Percentiles rank a stretch among this genome's conserved stretches.
Conservation (phyloP, 495 filamentous ascomycete species). For the Aspergillus wentii region DNA sequence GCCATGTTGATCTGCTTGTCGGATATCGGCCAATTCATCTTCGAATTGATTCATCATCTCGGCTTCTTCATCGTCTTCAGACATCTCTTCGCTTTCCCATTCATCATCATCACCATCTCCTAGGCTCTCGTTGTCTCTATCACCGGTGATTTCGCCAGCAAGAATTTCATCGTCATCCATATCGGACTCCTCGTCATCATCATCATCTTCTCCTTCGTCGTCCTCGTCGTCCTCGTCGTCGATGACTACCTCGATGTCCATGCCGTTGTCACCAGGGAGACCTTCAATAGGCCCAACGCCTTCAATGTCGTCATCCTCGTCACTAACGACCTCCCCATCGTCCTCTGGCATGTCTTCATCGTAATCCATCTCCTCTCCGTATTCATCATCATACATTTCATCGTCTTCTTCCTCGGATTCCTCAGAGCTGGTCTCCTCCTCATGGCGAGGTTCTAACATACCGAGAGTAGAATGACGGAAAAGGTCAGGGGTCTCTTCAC, state of each 20-base stretch:
- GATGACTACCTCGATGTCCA: slow-evolving; percentile 81
- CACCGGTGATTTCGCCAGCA: slow-evolving; percentile 52
- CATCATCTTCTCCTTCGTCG: slow-evolving; percentile 63
- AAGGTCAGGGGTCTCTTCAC: slow-evolving; percentile 95
- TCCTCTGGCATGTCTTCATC: slow-evolving; percentile 70
- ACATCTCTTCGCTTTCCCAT: slow-evolving; percentile 57
- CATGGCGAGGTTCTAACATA: slow-evolving; percentile 82
- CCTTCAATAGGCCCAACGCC: slow-evolving; percentile 84
- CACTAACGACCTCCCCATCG: slow-evolving; percentile 82
- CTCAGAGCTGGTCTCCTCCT: slow-evolving; percentile 64
- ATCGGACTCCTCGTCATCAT: slow-evolving; percentile 54
- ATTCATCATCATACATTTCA: slow-evolving; percentile 82
- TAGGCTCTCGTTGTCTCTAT: slow-evolving; percentile 61
- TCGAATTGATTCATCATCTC: slow-evolving; percentile 47
- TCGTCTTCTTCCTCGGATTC: slow-evolving; percentile 69
- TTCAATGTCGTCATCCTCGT: slow-evolving; percentile 79
- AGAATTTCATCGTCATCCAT: slow-evolving; percentile 51
- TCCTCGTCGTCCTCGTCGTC: slow-evolving; percentile 62
- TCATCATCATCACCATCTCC: slow-evolving; percentile 53
- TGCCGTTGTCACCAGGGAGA: slow-evolving; percentile 67
- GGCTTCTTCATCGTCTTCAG: slow-evolving; percentile 51
- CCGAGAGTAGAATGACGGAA: slow-evolving; percentile 95
- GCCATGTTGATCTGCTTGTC: slow-evolving; percentile 60
- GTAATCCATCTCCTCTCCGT: slow-evolving; percentile 86
- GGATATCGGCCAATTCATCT: slow-evolving; percentile 54